Evolutionary conservation across 2,329 filamentous ascomycete species (phyloP).

Genomic region (Diaporthe destruens): DNA sequence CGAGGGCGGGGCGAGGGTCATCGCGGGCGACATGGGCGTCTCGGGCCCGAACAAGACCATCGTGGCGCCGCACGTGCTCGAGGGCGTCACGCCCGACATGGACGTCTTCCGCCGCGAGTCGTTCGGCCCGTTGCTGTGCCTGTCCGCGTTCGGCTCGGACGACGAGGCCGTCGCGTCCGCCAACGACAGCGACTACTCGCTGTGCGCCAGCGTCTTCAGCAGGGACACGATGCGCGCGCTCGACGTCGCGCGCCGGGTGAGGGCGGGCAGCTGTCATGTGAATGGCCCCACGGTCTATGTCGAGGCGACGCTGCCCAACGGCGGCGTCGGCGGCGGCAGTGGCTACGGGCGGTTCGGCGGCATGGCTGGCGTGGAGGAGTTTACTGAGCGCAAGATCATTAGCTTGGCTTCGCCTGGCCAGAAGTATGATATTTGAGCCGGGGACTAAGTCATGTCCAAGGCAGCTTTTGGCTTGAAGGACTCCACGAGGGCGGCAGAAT

Average conservation of each 20-base stretch:
- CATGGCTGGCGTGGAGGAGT: slow-evolving; percentile 52
- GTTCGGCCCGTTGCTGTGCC: slow-evolving; percentile 74
- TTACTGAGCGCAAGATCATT: slow-evolving; percentile 54
- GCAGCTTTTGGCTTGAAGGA: background rate
- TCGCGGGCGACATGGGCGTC: slow-evolving; percentile 60
- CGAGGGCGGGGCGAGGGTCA: slow-evolving; percentile 67
- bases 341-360: slow-evolving; percentile 58
- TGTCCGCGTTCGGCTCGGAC: slow-evolving; percentile 69
- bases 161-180: slow-evolving; percentile 75
- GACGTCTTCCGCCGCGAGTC: slow-evolving; percentile 74
- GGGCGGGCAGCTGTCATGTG: slow-evolving; percentile 65
- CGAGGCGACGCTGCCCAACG: slow-evolving; percentile 57
- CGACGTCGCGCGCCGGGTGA: slow-evolving; percentile 64
- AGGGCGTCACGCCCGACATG: slow-evolving; percentile 73
- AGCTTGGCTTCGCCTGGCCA: slow-evolving; percentile 47
- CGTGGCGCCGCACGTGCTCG: slow-evolving; percentile 71
- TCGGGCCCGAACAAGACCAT: slow-evolving; percentile 56
- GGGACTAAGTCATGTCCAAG: background rate
- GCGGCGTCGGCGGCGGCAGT: slow-evolving; percentile 56
- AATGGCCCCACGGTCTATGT: slow-evolving; percentile 59
- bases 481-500: background rate
- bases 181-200: slow-evolving; percentile 78
- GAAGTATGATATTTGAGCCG: slow-evolving; percentile 45
- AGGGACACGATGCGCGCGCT: slow-evolving; percentile 67
- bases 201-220: slow-evolving; percentile 74